phyloP scores from a whole-genome alignment of 23 red algal species.

The Porphyridium purpureum region DNA sequence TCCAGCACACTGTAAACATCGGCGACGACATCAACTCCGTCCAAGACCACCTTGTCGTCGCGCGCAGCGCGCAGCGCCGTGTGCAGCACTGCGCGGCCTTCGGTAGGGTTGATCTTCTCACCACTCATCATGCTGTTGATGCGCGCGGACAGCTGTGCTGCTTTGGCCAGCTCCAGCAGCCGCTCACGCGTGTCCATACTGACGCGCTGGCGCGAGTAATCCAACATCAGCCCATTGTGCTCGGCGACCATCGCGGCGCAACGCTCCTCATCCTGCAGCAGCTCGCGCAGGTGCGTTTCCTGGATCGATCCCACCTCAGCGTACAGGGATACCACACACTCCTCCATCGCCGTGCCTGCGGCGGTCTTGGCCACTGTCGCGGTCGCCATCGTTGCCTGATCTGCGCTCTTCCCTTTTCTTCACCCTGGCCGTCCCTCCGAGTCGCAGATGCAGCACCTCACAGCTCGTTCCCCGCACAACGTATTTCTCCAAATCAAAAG shows the following conservation, averaged over 20 bases:
- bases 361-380: too few species aligned
- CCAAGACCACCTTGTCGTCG: conserved; percentile 12
- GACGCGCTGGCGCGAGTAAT: conserved; percentile 78
- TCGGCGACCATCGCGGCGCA: conserved; percentile 14
- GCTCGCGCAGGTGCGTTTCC: conserved; percentile 18
- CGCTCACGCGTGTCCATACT: conserved; percentile 38
- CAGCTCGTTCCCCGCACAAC: too few species aligned
- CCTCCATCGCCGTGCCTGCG: too few species aligned
- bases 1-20: conserved; percentile 58
- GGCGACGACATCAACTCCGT: conserved; percentile 31
- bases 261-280: conserved; percentile 28
- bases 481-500: too few species aligned
- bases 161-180: conserved; percentile 35
- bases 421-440: too few species aligned
- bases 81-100: conserved; percentile 81
- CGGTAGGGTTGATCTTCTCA: conserved; percentile 76
- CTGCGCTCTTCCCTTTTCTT: too few species aligned
- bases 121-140: conserved; percentile 70
- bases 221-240: conserved; percentile 61
- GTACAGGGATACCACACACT: too few species aligned
- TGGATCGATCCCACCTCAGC: too few species aligned
- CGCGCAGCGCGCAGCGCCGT: conserved; percentile 79
- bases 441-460: too few species aligned
- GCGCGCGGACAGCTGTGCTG: conserved; percentile 9
- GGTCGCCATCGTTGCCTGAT: too few species aligned